Percentiles rank a stretch among this genome's conserved stretches.
Evolutionary conservation across 2,329 filamentous ascomycete genomes (phyloP).

Genomic region (Alternaria dauci): DNA sequence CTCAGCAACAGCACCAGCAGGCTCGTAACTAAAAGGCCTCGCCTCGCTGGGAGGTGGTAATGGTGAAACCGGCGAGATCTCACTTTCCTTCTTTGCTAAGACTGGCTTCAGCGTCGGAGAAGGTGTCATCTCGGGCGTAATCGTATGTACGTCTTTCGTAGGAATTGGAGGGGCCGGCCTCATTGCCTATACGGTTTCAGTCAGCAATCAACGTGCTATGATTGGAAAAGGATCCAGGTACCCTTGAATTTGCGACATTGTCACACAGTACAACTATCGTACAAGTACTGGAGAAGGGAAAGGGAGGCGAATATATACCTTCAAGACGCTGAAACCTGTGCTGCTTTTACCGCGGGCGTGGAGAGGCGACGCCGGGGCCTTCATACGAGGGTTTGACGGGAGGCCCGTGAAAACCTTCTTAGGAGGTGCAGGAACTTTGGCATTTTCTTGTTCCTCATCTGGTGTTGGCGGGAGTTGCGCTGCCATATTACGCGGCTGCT

Average conservation of each 20-base stretch:
- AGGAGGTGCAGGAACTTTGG: conserved; percentile 26
- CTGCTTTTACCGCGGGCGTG: conserved; percentile 50
- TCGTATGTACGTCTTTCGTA: conserved; percentile 26
- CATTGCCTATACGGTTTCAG: conserved; percentile 20
- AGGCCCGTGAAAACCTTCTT: conserved; percentile 39
- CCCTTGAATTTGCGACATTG: conserved; percentile 18
- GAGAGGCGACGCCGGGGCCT: conserved; percentile 31
- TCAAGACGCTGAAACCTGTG: conserved; percentile 49
- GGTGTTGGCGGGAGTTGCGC: conserved; percentile 44
- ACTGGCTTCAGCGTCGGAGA: conserved; percentile 33
- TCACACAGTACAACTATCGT: conserved; percentile 24
- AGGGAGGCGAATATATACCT: conserved; percentile 43
- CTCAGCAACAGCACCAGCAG: conserved; percentile 3
- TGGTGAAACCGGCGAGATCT: conserved; percentile 36
- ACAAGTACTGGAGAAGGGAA: conserved; percentile 32
- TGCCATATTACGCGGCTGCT: conserved; percentile 12
- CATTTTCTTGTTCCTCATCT: conserved; percentile 27
- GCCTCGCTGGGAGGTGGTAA: conserved; percentile 25
- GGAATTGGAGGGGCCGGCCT: conserved; percentile 32
- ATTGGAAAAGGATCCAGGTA: conserved; percentile 10
- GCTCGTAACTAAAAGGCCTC: conserved; percentile 41
- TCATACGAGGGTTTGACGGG: conserved; percentile 42
- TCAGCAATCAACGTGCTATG: neutral
- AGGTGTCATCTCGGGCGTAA: conserved; percentile 44
- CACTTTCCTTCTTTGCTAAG: conserved; percentile 20